Base-by-base conservation (phyloP, 345 rosid genomes). In the Gossypium arboreum region DNA sequence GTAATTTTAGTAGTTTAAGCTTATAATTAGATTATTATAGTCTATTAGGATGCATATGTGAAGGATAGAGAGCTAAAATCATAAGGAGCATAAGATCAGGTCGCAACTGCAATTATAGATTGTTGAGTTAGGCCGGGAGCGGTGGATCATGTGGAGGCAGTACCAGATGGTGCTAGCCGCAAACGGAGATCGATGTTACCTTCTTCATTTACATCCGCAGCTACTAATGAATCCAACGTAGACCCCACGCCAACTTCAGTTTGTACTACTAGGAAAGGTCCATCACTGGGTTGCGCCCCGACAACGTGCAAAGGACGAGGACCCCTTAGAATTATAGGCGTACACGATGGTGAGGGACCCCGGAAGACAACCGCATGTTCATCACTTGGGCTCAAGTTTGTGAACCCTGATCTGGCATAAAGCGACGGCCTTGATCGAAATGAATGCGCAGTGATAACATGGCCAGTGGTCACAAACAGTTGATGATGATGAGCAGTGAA, bases 141-240 rank as follows among this genome's bases (percentile, higher is more conserved):
- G 3, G 13, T 17, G 48, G 52, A 25, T 45, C 27, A 18, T 41
- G 27, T 43, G 1, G 29, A 43, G 29, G 70, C 20, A n/a, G 66
- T 18, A 5, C 43, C 29, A n/a, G 76, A 47, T 2, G 76, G 50
- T 62, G 76, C 50, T 22, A 74, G 61, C 77, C 77, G 43, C 41
- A 74, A 50, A 34, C 15, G 71, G 39, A 74, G 77, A 74, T 74
- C 77, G 27, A 74, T 39, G 1, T 62, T 43, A 34, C 66, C 61
- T 74, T n/a, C 60, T 74, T 50, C 48, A 29, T 51, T 50, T 27
- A 17, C 77, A 11, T 45, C 41, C 7, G 61, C 9, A 18, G 45
- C 24, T 7, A 12, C 16, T 3, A 51, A 20, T 29, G 48, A n/a
- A 47, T 52, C 61, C 43, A 22, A n/a, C 9, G 50, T 48, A 24